Base-by-base conservation (phyloP, 2,329 filamentous ascomycete species). In the Xylariaceae sp. region DNA sequence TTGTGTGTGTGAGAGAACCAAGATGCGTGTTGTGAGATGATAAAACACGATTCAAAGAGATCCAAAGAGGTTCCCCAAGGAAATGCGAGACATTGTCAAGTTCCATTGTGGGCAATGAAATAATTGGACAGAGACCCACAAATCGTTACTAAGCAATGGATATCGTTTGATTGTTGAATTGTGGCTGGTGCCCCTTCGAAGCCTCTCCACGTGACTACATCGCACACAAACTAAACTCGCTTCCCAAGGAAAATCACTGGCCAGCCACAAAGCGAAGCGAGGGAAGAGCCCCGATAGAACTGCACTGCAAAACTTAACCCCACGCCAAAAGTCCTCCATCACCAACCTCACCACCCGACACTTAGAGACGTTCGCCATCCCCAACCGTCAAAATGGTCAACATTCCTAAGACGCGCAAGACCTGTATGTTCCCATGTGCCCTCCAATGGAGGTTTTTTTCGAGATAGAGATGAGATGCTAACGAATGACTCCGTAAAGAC, bases 341-440 rank as follows among this genome's bases (percentile, higher is more conserved):
- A 61, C 53, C 59, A 62, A 51, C 56, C 55, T 54, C 63, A 62
- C 57, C 53, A 64, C 55, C 55, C 58, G 37, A 57, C 58, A 63
- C 56, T 53, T 42, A 30, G 48, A 53, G 56, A 58, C 57, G 58
- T 57, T 59, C 39, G 44, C 57, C 10, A 44, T 17, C 55, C 54
- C 52, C 56, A 56, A 54, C 56, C 62, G 64, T 60, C 62, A 65
- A 64, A 58, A 65, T 65, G 62, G 64, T 64, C 60, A 65, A 65
- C 62, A 65, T 65, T 61, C 64, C 64, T 30, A 64, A 62, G 57
- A 63, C 63, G 61, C 63, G 57, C 61, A 63, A 63, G 59, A 63
- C 59, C 47, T 61, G 56, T 57, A 61, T 57, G 56, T 59, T 2
- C 2, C 3, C 34, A 4, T 1, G 47, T 52, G 15, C 10, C 9